Evolutionary conservation across 371 early-diverging fungal species (phyloP), one percentile per base, ranked within the genome.

Genomic region (Encephalitozoon hellem): DNA sequence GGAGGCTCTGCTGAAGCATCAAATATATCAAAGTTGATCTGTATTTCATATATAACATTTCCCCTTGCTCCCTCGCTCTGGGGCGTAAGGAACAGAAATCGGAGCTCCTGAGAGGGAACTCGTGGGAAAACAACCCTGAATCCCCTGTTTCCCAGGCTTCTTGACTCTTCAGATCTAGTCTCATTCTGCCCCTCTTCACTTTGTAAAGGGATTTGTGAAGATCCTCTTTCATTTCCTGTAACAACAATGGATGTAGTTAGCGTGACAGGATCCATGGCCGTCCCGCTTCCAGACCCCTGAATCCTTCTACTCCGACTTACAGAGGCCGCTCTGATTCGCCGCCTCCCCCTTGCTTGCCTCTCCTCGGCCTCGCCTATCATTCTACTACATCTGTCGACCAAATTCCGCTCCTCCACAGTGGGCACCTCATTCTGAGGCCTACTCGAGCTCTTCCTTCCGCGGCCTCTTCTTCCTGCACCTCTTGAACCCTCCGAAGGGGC

Each of bases 11-110:
- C 2, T 8, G 59, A 59, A 6, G 34, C 59, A 34, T 59, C 59
- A 34, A 59, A 38, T 18, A 59, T 18, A n/a, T 59, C 59, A 59
- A 59, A 59, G 34, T 59, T 59, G 34, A 59, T 59, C 15, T 59
- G 59, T 30, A 59, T 59, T 18, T 59, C 59, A 18, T 59, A 59
- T 34, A 59, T 59, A 34, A 59, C 18, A n/a, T 38, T 38, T 59
- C 59, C 59, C 5, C 59, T 30, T 1, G 59, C 11, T 21, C 30
- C 21, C 18, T 59, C 59, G 34, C 21, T 59, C 59, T 47, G 49
- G 1, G 59, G 59, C 2, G 59, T 34, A 12, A 59, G 34, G 21
- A 59, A 32, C 34, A 59, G 15, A 15, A 59, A 30, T n/a, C 28
- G 32, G 21, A 59, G 34, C 59, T 59, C 59, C 12, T 59, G 59